phyloP scores from a whole-genome alignment of 2,329 filamentous ascomycete genomes.

The Keithomyces neogunnii region DNA sequence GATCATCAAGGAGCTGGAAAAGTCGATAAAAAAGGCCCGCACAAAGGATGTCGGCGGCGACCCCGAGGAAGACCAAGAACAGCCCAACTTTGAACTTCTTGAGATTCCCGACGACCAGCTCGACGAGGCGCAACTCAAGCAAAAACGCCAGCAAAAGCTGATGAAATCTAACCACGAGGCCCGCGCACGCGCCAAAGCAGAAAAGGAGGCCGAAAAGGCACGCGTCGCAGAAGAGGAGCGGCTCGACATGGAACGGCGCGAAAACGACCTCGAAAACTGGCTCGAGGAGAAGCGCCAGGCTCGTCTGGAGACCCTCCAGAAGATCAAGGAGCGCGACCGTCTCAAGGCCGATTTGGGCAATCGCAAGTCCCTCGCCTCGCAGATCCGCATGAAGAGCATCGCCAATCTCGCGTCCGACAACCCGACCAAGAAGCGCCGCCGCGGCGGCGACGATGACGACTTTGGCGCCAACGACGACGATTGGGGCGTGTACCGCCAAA shows the following conservation, averaged over 20 bases:
- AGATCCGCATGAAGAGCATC: conserved; percentile 97
- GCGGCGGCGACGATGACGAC: conserved; percentile 87
- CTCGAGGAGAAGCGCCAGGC: conserved; percentile 71
- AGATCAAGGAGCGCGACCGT: conserved; percentile 87
- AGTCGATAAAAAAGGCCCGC: conserved; percentile 77
- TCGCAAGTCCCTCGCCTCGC: conserved; percentile 89
- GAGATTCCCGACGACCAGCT: conserved; percentile 87
- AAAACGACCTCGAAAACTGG: conserved; percentile 81
- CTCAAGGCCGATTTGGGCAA: conserved; percentile 93
- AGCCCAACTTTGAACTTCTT: conserved; percentile 78
- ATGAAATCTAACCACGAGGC: conserved; percentile 95
- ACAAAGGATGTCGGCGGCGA: conserved; percentile 87
- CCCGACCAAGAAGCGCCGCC: conserved; percentile 72
- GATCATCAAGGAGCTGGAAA: conserved; percentile 80
- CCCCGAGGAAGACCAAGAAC: conserved; percentile 72
- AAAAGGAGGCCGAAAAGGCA: conserved; percentile 89
- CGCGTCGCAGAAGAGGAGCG: conserved; percentile 75
- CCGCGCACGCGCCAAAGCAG: conserved; percentile 83
- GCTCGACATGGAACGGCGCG: conserved; percentile 72
- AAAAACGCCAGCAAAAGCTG: conserved; percentile 85
- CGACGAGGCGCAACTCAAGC: conserved; percentile 82
- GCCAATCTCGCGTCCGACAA: conserved; percentile 90
- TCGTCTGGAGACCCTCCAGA: conserved; percentile 61
- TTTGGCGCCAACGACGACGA: conserved; percentile 97
- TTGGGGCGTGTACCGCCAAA: conserved; percentile 93